Conservation (phyloP, 1,284 basidiomycete genomes). For the Pyrrhoderma lamaoense region DNA sequence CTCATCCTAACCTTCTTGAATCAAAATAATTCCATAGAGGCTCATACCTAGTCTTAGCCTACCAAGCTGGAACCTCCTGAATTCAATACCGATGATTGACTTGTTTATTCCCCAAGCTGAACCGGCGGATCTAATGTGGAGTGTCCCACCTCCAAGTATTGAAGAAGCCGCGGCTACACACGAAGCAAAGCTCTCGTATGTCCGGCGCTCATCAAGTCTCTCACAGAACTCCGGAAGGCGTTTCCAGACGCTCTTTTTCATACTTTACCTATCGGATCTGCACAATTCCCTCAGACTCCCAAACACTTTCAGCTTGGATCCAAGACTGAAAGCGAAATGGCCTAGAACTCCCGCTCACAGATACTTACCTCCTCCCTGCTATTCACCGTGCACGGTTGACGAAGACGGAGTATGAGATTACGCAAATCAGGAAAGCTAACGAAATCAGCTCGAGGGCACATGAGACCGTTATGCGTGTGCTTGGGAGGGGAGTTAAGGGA, state of each 20-base stretch:
- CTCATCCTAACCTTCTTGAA: background rate
- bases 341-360: conserved; percentile 38
- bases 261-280: conserved; percentile 49
- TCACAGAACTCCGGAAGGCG: conserved; percentile 48
- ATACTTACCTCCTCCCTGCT: conserved; percentile 61
- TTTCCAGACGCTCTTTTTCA: conserved; percentile 56
- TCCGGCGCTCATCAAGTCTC: conserved; percentile 42
- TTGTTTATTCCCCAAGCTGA: conserved; percentile 73
- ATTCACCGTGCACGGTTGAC: conserved; percentile 71
- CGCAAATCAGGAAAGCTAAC: conserved; percentile 69
- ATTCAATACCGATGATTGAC: conserved; percentile 41
- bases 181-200: conserved; percentile 50
- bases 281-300: conserved; percentile 63
- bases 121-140: conserved; percentile 76
- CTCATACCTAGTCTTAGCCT: conserved; percentile 60
- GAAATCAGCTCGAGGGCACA: conserved; percentile 82
- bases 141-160: conserved; percentile 70
- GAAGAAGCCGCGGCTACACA: conserved; percentile 44
- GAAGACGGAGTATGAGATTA: conserved; percentile 72
- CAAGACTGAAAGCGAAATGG: conserved; percentile 37
- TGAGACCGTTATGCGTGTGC: conserved; percentile 84
- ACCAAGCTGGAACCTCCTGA: conserved; percentile 45
- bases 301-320: too few relatives aligned
- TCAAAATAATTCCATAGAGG: conserved; percentile 16
- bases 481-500: conserved; percentile 64